Evolutionary conservation across 1,139 yeast genomes (phyloP).

Genomic region (Lodderomyces beijingensis): DNA sequence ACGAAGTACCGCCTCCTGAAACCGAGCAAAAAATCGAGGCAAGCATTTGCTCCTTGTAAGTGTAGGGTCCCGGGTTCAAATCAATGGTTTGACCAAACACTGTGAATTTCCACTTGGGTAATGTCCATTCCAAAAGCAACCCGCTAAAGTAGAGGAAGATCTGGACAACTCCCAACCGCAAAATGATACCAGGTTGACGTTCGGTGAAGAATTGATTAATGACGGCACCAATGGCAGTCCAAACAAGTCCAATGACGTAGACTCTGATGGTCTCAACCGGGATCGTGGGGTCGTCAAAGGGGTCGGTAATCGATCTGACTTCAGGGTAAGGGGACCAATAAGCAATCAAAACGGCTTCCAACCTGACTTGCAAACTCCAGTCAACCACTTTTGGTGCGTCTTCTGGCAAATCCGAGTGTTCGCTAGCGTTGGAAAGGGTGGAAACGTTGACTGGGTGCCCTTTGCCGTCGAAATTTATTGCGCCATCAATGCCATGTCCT

Average conservation of each 20-base stretch:
- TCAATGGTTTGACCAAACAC: conserved; percentile 8
- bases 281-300: conserved; percentile 46
- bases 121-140: conserved; percentile 14
- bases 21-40: conserved; percentile 24
- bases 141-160: conserved; percentile 25
- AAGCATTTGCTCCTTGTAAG: conserved; percentile 25
- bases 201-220: conserved; percentile 56
- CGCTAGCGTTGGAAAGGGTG: conserved; percentile 50
- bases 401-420: conserved; percentile 14
- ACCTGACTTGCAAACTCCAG: conserved; percentile 29
- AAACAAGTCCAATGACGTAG: conserved; percentile 48
- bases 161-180: conserved; percentile 34
- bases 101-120: conserved; percentile 19
- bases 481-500: not conserved
- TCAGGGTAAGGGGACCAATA: conserved; percentile 65
- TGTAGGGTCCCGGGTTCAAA: conserved; percentile 30
- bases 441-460: conserved; percentile 49
- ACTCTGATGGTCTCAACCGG: conserved; percentile 57
- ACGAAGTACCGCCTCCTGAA: conserved; percentile 31
- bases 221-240: conserved; percentile 52
- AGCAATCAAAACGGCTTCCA: conserved; percentile 46
- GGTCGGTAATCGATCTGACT: conserved; percentile 56
- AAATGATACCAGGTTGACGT: conserved; percentile 49
- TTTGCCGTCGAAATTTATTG: conserved; percentile 2
- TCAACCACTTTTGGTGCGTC: conserved; percentile 11